Evolutionary conservation across 495 filamentous ascomycete species (phyloP), one percentile per base, ranked within the genome.

Genomic region (Wilcoxina mikolae): DNA sequence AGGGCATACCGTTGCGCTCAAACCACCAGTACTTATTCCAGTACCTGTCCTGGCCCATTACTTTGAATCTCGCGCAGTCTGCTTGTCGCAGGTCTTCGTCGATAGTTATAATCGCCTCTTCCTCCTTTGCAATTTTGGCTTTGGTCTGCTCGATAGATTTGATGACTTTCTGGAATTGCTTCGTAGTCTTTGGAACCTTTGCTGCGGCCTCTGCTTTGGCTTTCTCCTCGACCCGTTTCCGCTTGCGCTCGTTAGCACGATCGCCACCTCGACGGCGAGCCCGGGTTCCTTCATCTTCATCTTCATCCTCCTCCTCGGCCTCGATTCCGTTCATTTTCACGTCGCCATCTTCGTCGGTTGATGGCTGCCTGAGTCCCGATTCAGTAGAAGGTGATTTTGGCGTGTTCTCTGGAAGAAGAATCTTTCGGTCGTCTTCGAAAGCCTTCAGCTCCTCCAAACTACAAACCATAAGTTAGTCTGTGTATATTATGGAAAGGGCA

Each of bases 21-120:
- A 95, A 94, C 90, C 90, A 98, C 74, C 88, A 95, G 66, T 96
- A 98, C 20, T 88, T 84, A 65, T 96, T 98, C 79, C 86, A 94
- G 72, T 94, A 98, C 23, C 91, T 78, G 66, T 98, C 91, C 58
- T 87, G 85, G 42, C 91, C 91, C 10, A 98, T 75, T 50, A 87
- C 79, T 53, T 83, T 80, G 12, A 88, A 95, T 48, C 91, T 83
- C 35, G 87, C 84, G 63, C 90, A 94, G 65, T 95, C 87, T 39
- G 87, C 83, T 68, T 96, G 88, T 50, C 91, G 81, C 31, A 98
- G 76, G 64, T 96, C 87, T 57, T 94, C 87, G 60, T 96, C 90
- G 42, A 91, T 74, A 7, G 78, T 78, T 5, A 76, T 75, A 58
- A 98, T 94, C 61, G 89, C 79, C 17, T 83, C 81, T 64, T 98